phyloP scores from a whole-genome alignment of 2,329 filamentous ascomycete genomes.

The Microcyclospora pomicola region DNA sequence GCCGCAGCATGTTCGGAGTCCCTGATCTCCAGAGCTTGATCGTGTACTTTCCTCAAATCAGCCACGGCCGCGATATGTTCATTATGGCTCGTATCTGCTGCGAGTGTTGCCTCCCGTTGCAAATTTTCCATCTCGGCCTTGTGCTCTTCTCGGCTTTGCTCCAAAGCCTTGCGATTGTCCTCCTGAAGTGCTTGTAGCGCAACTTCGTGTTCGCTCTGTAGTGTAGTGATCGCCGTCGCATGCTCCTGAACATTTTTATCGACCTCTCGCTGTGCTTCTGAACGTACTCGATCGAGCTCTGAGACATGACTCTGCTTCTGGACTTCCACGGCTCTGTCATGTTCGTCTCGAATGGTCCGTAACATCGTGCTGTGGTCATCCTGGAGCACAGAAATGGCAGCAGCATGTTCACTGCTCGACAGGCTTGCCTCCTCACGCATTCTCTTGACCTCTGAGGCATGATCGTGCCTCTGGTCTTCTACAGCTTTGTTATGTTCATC shows the following conservation, averaged over 20 bases:
- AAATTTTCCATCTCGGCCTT: conserved; percentile 3
- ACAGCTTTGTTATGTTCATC: conserved; percentile 6
- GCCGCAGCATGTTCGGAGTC: neutral
- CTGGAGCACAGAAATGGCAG: neutral
- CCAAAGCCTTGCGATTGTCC: neutral
- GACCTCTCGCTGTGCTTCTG: too few relatives aligned
- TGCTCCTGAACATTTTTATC: too few relatives aligned
- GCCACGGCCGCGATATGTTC: neutral
- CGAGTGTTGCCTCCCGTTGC: neutral
- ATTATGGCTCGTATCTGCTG: neutral
- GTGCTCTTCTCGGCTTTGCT: conserved; percentile 1
- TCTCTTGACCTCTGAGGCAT: conserved; percentile 4
- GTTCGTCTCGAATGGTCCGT: conserved; percentile 1
- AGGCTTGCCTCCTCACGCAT: conserved; percentile 2
- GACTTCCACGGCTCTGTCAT: conserved; percentile 1
- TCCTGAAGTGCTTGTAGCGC: conserved; percentile 1
- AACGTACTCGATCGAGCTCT: too few relatives aligned
- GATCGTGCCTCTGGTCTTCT: conserved; percentile 6
- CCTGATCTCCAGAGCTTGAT: neutral
- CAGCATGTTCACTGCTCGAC: conserved; percentile 2
- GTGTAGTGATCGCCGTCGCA: too few relatives aligned
- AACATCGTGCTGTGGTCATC: neutral
- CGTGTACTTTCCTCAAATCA: neutral
- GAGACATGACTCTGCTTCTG: neutral
- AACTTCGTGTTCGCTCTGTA: neutral